phyloP scores from a whole-genome alignment of 2,329 filamentous ascomycete genomes.

The Stemphylium beticola region DNA sequence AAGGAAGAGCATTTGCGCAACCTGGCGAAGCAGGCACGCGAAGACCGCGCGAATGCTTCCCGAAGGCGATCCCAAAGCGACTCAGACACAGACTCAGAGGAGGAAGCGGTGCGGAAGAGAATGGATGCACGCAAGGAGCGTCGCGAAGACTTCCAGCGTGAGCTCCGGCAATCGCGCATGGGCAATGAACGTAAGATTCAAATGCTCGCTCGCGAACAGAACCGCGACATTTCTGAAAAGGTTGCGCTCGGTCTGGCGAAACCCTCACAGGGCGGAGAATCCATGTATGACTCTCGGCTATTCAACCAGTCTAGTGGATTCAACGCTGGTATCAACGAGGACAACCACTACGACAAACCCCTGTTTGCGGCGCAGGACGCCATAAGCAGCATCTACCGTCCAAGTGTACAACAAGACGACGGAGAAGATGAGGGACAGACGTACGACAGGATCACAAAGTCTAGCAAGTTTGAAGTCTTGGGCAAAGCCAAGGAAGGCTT shows the following conservation, averaged over 20 bases:
- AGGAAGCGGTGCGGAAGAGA: conserved; percentile 74
- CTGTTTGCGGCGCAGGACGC: conserved; percentile 95
- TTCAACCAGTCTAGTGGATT: conserved; percentile 96
- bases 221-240: conserved; percentile 96
- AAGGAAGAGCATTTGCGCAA: conserved; percentile 91
- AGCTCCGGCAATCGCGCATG: conserved; percentile 93
- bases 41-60: conserved; percentile 69
- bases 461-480: conserved; percentile 84
- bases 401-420: conserved; percentile 71
- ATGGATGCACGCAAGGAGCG: conserved; percentile 79
- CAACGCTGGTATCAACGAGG: conserved; percentile 92
- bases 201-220: conserved; percentile 92
- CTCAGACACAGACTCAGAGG: conserved; percentile 60
- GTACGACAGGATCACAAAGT: conserved; percentile 86
- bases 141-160: conserved; percentile 82
- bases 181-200: conserved; percentile 89
- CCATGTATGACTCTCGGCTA: conserved; percentile 95
- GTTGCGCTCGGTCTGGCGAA: conserved; percentile 93
- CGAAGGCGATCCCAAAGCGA: conserved; percentile 51
- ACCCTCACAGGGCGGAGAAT: conserved; percentile 87
- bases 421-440: conserved; percentile 81
- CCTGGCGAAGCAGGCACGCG: conserved; percentile 88
- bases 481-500: conserved; percentile 86
- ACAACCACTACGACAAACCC: conserved; percentile 96
- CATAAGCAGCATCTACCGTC: conserved; percentile 91